Evolutionary conservation across 495 filamentous ascomycete species (phyloP).

Genomic region (Podospora didyma): DNA sequence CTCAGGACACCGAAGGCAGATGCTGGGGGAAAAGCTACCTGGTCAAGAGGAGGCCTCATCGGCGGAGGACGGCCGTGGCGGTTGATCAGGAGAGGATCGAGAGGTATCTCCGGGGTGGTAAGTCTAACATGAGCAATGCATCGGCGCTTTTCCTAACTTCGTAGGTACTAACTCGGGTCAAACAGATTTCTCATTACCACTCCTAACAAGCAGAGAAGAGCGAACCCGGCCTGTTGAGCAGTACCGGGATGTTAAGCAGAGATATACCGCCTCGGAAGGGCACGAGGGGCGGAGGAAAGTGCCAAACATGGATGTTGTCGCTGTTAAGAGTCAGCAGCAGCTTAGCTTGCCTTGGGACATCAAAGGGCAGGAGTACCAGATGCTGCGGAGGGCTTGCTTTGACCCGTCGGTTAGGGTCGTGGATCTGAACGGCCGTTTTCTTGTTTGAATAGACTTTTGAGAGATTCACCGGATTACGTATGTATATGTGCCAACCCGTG

Average conservation of each 20-base stretch:
- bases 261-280: slow-evolving; percentile 5
- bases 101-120: slow-evolving; percentile 18
- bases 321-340: not conserved
- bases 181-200: slow-evolving; percentile 15
- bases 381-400: slow-evolving; percentile 15
- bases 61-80: slow-evolving; percentile 10
- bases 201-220: slow-evolving; percentile 4
- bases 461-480: too few relatives aligned
- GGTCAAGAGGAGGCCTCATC: slow-evolving; percentile 8
- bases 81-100: slow-evolving; percentile 15
- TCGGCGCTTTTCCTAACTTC: too few relatives aligned
- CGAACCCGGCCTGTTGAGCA: slow-evolving; percentile 10
- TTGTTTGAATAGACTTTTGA: too few relatives aligned
- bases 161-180: not conserved
- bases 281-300: not conserved
- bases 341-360: slow-evolving; percentile 17
- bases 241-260: slow-evolving; percentile 16
- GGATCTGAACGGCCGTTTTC: not conserved
- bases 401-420: slow-evolving; percentile 16
- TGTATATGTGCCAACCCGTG: too few relatives aligned
- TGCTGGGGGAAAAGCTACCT: slow-evolving; percentile 16
- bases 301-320: slow-evolving; percentile 8
- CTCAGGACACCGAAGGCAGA: not conserved
- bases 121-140: not conserved
- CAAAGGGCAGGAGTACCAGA: slow-evolving; percentile 13